Percentiles rank a stretch among this genome's conserved stretches.
Conservation (phyloP, 257 asterid genomes). For the Solanum chaucha region DNA sequence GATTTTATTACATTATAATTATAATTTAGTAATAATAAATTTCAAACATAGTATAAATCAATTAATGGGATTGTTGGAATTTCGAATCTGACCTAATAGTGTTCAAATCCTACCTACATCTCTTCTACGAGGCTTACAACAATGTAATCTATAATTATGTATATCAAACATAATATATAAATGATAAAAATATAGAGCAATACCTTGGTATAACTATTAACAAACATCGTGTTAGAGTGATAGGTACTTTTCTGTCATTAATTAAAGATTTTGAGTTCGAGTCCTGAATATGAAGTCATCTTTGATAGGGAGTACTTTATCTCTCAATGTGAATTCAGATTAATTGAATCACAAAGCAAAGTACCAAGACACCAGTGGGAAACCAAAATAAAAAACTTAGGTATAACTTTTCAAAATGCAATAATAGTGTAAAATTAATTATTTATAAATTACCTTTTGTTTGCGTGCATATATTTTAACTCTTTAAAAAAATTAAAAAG, state of each 20-base stretch:
- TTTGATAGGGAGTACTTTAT: not conserved
- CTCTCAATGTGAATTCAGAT: not conserved
- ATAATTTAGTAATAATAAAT: not conserved
- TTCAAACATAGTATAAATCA: not conserved
- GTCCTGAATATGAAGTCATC: not conserved
- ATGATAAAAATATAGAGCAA: not conserved
- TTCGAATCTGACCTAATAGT: not conserved
- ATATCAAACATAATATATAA: not conserved
- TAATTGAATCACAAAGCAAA: not conserved
- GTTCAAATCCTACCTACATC: not conserved
- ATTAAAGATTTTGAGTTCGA: not conserved
- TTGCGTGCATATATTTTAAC: not conserved
- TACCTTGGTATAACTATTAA: not conserved
- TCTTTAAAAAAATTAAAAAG: not conserved
- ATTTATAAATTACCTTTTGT: not conserved
- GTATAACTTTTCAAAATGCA: not conserved
- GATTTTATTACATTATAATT: not conserved
- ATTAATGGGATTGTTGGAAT: not conserved
- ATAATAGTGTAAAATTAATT: not conserved
- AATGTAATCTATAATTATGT: not conserved
- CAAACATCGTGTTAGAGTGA: not conserved
- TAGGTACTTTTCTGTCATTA: not conserved
- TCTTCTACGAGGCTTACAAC: not conserved
- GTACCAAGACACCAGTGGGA: not conserved
- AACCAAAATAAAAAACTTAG: not conserved